phyloP scores from a whole-genome alignment of 805 yeast species.

The Wickerhamiella musiphila region DNA sequence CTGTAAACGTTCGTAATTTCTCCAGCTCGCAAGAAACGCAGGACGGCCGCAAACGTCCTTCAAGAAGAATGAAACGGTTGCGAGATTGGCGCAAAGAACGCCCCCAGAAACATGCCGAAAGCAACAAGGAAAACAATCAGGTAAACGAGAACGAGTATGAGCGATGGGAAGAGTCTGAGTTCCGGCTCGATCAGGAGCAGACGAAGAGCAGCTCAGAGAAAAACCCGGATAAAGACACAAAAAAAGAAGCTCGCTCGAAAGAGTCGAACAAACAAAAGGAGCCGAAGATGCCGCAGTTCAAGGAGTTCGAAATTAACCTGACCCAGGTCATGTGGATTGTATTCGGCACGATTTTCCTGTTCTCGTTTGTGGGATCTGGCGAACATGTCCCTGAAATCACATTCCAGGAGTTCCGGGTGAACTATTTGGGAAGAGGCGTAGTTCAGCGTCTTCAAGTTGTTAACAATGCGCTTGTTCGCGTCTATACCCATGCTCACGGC shows the following conservation, averaged over 20 bases:
- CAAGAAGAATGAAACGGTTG: not conserved
- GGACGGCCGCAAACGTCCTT: not conserved
- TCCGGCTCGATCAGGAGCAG: not conserved
- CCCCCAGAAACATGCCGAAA: not conserved
- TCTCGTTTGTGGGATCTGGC: constrained; percentile 12
- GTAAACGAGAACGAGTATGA: not conserved
- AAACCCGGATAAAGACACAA: not conserved
- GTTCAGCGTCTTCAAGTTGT: constrained; percentile 60
- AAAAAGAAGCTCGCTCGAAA: not conserved
- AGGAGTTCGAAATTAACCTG: constrained; percentile 14
- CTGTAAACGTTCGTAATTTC: not conserved
- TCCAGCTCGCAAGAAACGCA: not conserved
- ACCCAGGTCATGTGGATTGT: constrained; percentile 15
- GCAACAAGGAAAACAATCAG: not conserved
- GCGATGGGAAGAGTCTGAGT: not conserved
- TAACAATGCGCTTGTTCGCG: constrained; percentile 45
- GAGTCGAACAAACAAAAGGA: not conserved
- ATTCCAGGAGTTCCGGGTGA: constrained; percentile 73
- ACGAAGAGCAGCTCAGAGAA: not conserved
- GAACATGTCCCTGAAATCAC: constrained; percentile 26
- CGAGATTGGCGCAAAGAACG: not conserved
- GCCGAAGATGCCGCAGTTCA: constrained; percentile 2
- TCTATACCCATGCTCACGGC: constrained; percentile 13
- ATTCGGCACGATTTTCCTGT: constrained; percentile 10
- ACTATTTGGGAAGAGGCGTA: constrained; percentile 57